Conservation (phyloP, 2,329 filamentous ascomycete genomes). For the Epichloe aotearoae region DNA sequence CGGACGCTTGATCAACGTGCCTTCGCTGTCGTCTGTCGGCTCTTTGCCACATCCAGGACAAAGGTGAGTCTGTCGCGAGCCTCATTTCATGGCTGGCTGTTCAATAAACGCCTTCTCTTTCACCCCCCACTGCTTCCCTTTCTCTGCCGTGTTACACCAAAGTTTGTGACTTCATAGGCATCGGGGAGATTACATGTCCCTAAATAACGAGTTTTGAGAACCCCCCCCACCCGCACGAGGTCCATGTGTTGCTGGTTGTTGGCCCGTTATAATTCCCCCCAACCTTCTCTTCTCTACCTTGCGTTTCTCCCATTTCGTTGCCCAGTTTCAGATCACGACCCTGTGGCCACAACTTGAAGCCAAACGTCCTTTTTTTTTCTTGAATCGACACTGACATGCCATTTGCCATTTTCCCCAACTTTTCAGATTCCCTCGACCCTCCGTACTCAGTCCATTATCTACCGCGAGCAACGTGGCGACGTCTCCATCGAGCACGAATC, state of each 20-base stretch:
- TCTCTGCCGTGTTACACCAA: background rate
- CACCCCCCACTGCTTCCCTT: background rate
- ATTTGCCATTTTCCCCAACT: background rate
- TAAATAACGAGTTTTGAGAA: background rate
- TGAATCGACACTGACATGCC: background rate
- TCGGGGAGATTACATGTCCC: background rate
- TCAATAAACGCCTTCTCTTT: background rate
- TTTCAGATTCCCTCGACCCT: conserved; percentile 33
- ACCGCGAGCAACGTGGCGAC: conserved; percentile 29
- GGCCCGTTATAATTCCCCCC: background rate
- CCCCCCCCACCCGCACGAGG: background rate
- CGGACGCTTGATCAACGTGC: conserved; percentile 19
- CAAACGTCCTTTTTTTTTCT: background rate
- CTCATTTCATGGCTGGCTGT: background rate
- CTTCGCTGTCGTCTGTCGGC: conserved; percentile 9
- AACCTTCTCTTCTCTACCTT: background rate
- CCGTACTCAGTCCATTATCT: conserved; percentile 36
- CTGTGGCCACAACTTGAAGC: background rate
- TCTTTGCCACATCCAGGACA: conserved; percentile 13
- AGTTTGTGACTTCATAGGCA: background rate
- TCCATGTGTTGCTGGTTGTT: background rate
- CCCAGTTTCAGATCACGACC: background rate
- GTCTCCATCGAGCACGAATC: conserved; percentile 29
- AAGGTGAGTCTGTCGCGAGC: conserved; percentile 12
- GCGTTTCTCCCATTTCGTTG: background rate